Conservation (phyloP, 352 stramenopile genomes). For the Globisporangium spiculum region DNA sequence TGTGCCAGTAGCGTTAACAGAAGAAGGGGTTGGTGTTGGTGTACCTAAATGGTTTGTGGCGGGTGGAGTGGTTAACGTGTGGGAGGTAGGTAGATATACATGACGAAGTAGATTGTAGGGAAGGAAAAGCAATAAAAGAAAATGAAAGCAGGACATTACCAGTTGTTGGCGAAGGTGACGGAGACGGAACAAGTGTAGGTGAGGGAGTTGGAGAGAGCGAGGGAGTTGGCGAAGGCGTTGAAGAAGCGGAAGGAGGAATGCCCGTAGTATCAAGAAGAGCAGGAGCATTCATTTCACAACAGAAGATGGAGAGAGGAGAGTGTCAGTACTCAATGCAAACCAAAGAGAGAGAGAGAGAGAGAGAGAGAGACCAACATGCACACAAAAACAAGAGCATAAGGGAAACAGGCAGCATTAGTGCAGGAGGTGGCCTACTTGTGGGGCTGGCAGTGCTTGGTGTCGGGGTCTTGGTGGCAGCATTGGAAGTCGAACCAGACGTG, state of each 20-base stretch:
- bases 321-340: constrained; percentile 7
- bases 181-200: background rate
- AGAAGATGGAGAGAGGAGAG: constrained; percentile 3
- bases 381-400: background rate
- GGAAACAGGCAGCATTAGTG: background rate
- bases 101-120: background rate
- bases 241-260: background rate
- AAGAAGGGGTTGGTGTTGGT: constrained; percentile 14
- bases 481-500: background rate
- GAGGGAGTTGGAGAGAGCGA: constrained; percentile 2
- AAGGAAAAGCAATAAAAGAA: constrained; percentile 5
- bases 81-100: constrained; percentile 1
- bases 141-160: constrained; percentile 6
- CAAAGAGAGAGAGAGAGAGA: background rate
- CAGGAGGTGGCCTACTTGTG: constrained; percentile 14
- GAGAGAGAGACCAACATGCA: background rate
- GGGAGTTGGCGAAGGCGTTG: constrained; percentile 6
- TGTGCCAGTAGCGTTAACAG: constrained; percentile 12
- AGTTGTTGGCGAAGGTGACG: constrained; percentile 9
- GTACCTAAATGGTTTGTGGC: constrained; percentile 9
- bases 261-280: constrained; percentile 8
- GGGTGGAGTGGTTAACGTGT: background rate
- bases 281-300: constrained; percentile 1
- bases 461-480: background rate
- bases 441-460: constrained; percentile 4